A percentile compares a stretch with the other conserved stretches of the same genome.
Evolutionary conservation across 1,284 basidiomycete genomes (phyloP).

Genomic region (Malassezia dermatis): DNA sequence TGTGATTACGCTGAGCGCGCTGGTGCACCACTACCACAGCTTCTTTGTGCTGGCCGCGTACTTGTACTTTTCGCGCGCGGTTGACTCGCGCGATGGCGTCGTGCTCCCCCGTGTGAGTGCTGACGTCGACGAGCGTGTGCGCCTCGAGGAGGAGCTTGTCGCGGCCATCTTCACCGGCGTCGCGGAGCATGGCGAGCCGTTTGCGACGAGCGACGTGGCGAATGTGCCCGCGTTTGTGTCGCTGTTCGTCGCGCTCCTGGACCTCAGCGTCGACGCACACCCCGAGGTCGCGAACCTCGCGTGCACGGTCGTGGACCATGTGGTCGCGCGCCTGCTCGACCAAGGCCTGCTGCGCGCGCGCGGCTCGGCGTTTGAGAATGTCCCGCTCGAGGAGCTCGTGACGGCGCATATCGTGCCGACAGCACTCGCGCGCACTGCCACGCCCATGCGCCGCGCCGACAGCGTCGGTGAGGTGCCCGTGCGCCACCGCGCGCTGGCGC

Average conservation of each 20-base stretch:
- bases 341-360: conserved; percentile 60
- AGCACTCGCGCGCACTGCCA: not conserved
- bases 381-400: not conserved
- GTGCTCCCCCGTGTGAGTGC: not conserved
- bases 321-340: conserved; percentile 76
- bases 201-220: conserved; percentile 66
- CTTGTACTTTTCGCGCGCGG: conserved; percentile 70
- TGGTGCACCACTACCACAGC: conserved; percentile 90
- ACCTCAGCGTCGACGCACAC: conserved; percentile 84
- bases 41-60: conserved; percentile 93
- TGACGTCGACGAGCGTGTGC: conserved; percentile 9
- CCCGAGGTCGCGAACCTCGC: conserved; percentile 82
- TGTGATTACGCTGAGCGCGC: conserved; percentile 76
- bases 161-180: conserved; percentile 63
- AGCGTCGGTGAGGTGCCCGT: not conserved
- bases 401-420: conserved; percentile 5
- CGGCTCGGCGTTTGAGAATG: conserved; percentile 13
- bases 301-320: conserved; percentile 81
- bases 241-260: conserved; percentile 77
- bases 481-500: conserved; percentile 1
- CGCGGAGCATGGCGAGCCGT: conserved; percentile 52
- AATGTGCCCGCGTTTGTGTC: conserved; percentile 81
- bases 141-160: conserved; percentile 56
- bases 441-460: not conserved
- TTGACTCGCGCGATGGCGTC: conserved; percentile 1